These are phyloP conservation scores for Haematococcus sp. DNA, from an alignment of 139 green algal genomes.

Conservation along the genomic window DNA sequence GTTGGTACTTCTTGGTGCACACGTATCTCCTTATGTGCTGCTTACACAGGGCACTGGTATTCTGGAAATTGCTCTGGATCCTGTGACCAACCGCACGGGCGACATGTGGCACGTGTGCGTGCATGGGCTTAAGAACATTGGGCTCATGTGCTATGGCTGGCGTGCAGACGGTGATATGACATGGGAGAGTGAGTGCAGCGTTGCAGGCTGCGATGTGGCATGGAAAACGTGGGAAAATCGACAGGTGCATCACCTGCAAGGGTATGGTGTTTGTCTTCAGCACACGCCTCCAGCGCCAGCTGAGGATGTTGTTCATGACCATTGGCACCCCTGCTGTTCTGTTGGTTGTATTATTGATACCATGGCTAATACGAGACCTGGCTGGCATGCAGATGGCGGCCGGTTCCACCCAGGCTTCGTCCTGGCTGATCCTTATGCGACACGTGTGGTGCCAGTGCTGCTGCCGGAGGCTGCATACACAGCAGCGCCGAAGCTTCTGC, in stretches of 20 bases:
- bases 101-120: conserved; percentile 83
- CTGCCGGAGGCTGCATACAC: conserved; percentile 46
- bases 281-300: too few relatives aligned
- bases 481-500: conserved; percentile 36
- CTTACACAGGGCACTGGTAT: conserved; percentile 18
- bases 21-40: not conserved
- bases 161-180: conserved; percentile 52
- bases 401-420: conserved; percentile 54
- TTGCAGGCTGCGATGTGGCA: not conserved
- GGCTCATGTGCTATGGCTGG: conserved; percentile 63
- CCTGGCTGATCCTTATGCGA: conserved; percentile 31
- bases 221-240: too few relatives aligned
- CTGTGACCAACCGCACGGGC: conserved; percentile 66
- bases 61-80: conserved; percentile 71
- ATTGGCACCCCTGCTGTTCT: too few relatives aligned
- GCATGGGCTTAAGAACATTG: conserved; percentile 28
- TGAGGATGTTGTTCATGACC: too few relatives aligned
- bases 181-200: conserved; percentile 42
- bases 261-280: too few relatives aligned
- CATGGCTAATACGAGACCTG: too few relatives aligned
- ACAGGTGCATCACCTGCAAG: too few relatives aligned
- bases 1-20: too few relatives aligned
- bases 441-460: conserved; percentile 30
- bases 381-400: conserved; percentile 30
- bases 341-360: too few relatives aligned